Conservation (phyloP, 2,329 filamentous ascomycete genomes). For the Cryphonectria carpinicola region DNA sequence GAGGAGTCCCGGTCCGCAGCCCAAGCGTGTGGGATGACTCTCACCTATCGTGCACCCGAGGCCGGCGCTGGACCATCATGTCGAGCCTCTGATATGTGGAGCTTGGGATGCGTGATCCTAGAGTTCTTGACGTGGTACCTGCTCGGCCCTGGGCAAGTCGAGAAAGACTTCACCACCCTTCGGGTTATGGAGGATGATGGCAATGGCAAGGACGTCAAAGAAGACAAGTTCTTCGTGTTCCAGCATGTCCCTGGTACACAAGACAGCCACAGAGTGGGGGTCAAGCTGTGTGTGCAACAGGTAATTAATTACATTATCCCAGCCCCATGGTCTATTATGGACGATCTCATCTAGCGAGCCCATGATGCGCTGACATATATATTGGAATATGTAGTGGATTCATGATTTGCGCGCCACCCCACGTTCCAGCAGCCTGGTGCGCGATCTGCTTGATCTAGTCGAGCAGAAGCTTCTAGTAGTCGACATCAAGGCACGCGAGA, state of each 20-base stretch:
- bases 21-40: not conserved
- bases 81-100: not conserved
- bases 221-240: not conserved
- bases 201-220: not conserved
- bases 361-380: not conserved
- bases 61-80: not conserved
- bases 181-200: not conserved
- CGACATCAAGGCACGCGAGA: not conserved
- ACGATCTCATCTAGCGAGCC: not conserved
- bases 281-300: not conserved
- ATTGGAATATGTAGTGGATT: not conserved
- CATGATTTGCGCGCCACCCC: not conserved
- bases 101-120: not conserved
- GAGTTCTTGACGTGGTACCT: slow-evolving; percentile 1
- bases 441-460: not conserved
- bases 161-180: not conserved
- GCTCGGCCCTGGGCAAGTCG: not conserved
- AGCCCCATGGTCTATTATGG: not conserved
- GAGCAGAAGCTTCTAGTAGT: not conserved
- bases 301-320: not conserved
- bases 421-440: not conserved
- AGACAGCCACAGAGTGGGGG: not conserved
- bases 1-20: not conserved
- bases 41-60: not conserved
- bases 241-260: not conserved